Evolutionary conservation across 2,329 filamentous ascomycete species (phyloP).

Genomic region (Claviceps africana): DNA sequence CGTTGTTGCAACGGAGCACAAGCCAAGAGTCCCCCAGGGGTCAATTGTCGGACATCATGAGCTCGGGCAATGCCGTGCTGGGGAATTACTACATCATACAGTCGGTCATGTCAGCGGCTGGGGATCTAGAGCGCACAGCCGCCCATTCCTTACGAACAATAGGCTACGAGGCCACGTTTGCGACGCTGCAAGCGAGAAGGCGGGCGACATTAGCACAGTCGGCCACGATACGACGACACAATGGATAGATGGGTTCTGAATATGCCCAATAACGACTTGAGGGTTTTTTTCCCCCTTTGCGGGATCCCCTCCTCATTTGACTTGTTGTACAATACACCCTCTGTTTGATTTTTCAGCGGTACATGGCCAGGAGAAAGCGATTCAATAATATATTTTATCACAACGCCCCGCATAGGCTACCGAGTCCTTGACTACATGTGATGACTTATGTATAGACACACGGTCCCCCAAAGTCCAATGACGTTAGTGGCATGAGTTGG

Average conservation of each 20-base stretch:
- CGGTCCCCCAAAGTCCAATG: too few relatives aligned
- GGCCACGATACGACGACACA: constrained; percentile 5
- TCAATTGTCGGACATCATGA: constrained; percentile 33
- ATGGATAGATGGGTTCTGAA: constrained; percentile 9
- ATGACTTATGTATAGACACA: too few relatives aligned
- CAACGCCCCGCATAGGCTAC: too few relatives aligned
- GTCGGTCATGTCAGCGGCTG: constrained; percentile 32
- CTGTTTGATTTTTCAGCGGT: too few relatives aligned
- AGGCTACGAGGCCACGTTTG: constrained; percentile 38
- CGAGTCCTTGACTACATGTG: too few relatives aligned
- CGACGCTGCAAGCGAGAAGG: constrained; percentile 33
- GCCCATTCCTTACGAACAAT: constrained; percentile 40
- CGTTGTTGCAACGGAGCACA: constrained; percentile 13
- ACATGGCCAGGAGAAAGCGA: too few relatives aligned
- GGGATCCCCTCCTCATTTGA: too few relatives aligned
- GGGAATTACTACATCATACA: constrained; percentile 39
- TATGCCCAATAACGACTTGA: background rate
- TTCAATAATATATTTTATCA: too few relatives aligned
- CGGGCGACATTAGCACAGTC: constrained; percentile 20
- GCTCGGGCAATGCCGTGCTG: constrained; percentile 40
- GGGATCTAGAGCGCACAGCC: constrained; percentile 31
- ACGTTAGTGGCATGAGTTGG: too few relatives aligned
- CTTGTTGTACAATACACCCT: too few relatives aligned
- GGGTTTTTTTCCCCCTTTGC: too few relatives aligned
- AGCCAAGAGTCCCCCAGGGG: constrained; percentile 20